phyloP scores from a whole-genome alignment of 208 protist genomes.

The Acanthamoeba sp. region DNA sequence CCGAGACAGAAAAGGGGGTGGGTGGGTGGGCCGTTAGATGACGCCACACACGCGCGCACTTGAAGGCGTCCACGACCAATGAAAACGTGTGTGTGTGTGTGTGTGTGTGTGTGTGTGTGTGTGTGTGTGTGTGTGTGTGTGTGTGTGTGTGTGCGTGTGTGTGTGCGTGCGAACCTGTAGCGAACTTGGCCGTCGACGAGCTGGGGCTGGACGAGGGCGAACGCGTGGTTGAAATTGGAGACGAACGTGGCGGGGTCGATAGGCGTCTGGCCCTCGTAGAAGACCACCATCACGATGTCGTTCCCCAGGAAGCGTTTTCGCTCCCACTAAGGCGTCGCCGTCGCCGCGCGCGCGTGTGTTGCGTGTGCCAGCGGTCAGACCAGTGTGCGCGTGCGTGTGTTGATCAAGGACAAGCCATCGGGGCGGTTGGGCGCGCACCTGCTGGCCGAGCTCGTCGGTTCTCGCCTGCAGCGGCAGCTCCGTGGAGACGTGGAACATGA shows the following conservation, averaged over 20 bases:
- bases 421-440: background rate
- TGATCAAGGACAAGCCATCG: background rate
- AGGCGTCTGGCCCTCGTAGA: constrained; percentile 23
- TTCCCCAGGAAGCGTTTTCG: constrained; percentile 40
- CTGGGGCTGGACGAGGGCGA: constrained; percentile 29
- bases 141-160: no score
- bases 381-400: background rate
- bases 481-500: constrained; percentile 57
- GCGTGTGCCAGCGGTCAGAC: no score
- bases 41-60: no score
- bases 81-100: no score
- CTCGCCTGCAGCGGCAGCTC: background rate
- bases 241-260: constrained; percentile 12
- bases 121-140: no score
- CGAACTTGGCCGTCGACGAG: background rate
- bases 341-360: no score
- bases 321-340: no score
- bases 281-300: constrained; percentile 51
- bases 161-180: background rate
- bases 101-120: no score
- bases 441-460: constrained; percentile 29
- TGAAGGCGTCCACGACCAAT: no score
- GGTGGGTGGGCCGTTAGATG: no score
- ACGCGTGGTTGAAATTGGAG: constrained; percentile 60
- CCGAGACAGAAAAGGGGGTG: no score